Evolutionary conservation across 495 filamentous ascomycete species (phyloP), one percentile per base, ranked within the genome.

Genomic region (Trypethelium eluteriae): DNA sequence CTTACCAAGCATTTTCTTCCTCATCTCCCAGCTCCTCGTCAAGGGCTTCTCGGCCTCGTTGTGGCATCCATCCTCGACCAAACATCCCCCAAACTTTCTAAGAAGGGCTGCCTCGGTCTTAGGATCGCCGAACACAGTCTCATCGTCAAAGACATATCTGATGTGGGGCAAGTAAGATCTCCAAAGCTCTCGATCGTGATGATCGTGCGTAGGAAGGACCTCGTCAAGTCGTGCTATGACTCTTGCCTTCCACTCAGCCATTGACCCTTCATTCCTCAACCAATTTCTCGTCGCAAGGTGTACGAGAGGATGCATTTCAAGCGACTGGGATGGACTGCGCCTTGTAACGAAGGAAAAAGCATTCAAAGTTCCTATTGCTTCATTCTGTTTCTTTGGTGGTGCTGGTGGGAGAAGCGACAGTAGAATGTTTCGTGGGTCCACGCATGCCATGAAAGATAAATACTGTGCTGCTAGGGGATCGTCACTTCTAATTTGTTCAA

Each of bases 241-340:
- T 34, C 64, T n/a, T 10, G 59, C 10, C 9, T 70, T 69, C 66
- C 70, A 72, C 0, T 39, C 9, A 4, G 39, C 25, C 2, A 68
- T 59, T 2, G 32, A 11, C 6, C 46, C 35, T 0, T 49, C 4
- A 16, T 74, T 68, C 5, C 64, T 64, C 1, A 79, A 38, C 73
- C 73, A 79, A 9, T 77, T 77, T 38, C 73, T 64, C 9, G 70
- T 79, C 14, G 77, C 35, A 62, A 74, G 47, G 47, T 72, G 69
- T n/a, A 72, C 70, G 0, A 73, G 69, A 63, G 64, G 59, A 39
- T 73, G 69, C 36, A 73, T 62, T 49, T 73, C 64, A 41, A 63
- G 66, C 49, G 7, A 9, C 67, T 67, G 5, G 67, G 2, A 64
- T 38, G 34, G 49, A 64, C 44, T 66, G 64, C 44, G 32, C 56